Evolutionary conservation across 495 filamentous ascomycete genomes (phyloP), one percentile per base, ranked within the genome.

Genomic region (Tuber indicum): DNA sequence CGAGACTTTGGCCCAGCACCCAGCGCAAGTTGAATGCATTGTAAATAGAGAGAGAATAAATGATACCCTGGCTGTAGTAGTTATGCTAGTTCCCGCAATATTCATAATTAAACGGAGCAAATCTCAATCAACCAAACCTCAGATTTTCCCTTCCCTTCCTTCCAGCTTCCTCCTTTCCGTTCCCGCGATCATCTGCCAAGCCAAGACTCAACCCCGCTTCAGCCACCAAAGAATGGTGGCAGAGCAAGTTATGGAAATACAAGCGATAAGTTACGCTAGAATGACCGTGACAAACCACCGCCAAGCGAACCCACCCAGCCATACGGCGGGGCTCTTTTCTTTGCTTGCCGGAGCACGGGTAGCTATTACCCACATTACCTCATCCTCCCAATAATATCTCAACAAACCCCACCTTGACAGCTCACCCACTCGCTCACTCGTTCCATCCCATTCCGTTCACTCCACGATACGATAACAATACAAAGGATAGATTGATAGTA

Each of bases 381-480:
- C n/a, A 19, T 12, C 58, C 58, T 36, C 58, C 58, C 58, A 66
- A 66, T 66, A 36, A 36, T 12, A 36, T 32, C 16, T 3, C 16
- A 66, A 36, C 58, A 17, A 66, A 66, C 58, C 58, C 58, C 58
- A 66, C 58, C 58, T 32, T 66, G 58, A 66, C 58, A 66, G 32
- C 58, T 66, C 26, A 58, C 23, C 10, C 49, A 58, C 21, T 26
- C 58, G 32, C 26, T 36, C 58, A 36, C 58, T 19, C 58, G 16
- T 17, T 36, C 52, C n/a, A 26, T 5, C 52, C 26, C n/a, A 10
- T 62, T 26, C 52, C n/a, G 7, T 62, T 66, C 26, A 32, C 58
- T 36, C 26, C 26, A 66, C 58, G 14, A 66, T 36, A 66, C 58
- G 14, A 66, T 36, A 66, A 19, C 58, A 17, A 32, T 36, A 36